Evolutionary conservation across 495 filamentous ascomycete genomes (phyloP).

Genomic region (Penicillium waksmanii): DNA sequence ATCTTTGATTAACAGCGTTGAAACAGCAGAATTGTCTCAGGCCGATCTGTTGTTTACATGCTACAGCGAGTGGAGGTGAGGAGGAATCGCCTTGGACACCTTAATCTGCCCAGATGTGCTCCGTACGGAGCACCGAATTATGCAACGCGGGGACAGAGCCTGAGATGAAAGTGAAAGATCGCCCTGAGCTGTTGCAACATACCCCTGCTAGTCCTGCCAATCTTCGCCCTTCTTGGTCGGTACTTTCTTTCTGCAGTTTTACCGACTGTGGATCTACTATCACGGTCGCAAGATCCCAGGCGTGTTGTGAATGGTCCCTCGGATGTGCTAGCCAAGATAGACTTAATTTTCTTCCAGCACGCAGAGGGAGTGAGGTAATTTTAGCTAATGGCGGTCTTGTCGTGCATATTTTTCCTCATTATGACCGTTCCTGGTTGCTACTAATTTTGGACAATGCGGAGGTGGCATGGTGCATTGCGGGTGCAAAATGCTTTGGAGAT

Average conservation of each 20-base stretch:
- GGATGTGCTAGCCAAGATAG: constrained; percentile 12
- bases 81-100: neutral
- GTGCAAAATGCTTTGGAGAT: too few species aligned
- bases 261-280: neutral
- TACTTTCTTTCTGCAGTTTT: constrained; percentile 5
- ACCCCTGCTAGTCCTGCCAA: neutral
- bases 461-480: too few species aligned
- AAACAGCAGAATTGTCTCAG: constrained; percentile 3
- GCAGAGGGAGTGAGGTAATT: neutral
- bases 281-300: neutral
- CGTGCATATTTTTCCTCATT: neutral
- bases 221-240: constrained; percentile 13
- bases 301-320: neutral
- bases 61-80: neutral
- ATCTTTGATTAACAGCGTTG: neutral
- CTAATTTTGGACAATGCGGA: too few species aligned
- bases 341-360: neutral
- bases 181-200: neutral
- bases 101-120: too few species aligned
- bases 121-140: too few species aligned
- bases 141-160: too few species aligned
- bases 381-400: constrained; percentile 4
- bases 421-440: neutral
- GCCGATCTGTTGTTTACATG: neutral
- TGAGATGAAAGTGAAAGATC: neutral